Base-by-base conservation (phyloP, 2,329 filamentous ascomycete species). In the Fusarium keratoplasticum region DNA sequence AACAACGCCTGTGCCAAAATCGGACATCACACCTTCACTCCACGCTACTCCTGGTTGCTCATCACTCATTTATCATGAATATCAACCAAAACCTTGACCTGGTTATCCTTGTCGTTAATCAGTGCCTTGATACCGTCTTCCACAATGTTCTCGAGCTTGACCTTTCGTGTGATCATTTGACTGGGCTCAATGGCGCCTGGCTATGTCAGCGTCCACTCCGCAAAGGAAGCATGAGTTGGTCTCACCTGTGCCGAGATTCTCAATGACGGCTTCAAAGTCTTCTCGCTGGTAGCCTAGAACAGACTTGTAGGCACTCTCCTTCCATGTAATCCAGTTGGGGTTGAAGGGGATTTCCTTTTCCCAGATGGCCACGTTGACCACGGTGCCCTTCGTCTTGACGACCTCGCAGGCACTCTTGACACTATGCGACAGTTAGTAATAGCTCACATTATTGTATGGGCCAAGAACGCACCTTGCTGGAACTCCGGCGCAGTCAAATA, bases 341-440 rank as follows among this genome's bases (percentile, higher is more conserved):
- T 78, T 79, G 47, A 79, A 79, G 0, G 76, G 77, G 0, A 79
- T 74, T 27, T 79, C 76, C 50, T 78, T 88, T 76, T 91, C 89
- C 89, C 89, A 92, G 4, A 92, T 88, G 0, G 90, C 89, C n/a
- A 92, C 86, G 69, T 92, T 92, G 3, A 92, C 86, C 0, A 93
- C 84, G 0, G 88, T 89, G 0, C 90, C 91, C 38, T 87, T 83
- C 0, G 85, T 83, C 58, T 86, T 83, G 4, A 90, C 86, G 0
- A 87, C 84, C 22, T 84, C 80, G 44, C 86, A 89, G 74, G 81
- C 89, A 10, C 71, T 69, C 13, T 79, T 79, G 11, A 78, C 62
- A 18, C 77, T 79, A n/a, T 6, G 1, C 2, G 0, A 6, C 0
- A 18, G 6, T 75, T 27, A 75, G 61, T 5, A 18, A 2, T 1